phyloP scores from a whole-genome alignment of 306 rosid species.

The Luffa acutangula region DNA sequence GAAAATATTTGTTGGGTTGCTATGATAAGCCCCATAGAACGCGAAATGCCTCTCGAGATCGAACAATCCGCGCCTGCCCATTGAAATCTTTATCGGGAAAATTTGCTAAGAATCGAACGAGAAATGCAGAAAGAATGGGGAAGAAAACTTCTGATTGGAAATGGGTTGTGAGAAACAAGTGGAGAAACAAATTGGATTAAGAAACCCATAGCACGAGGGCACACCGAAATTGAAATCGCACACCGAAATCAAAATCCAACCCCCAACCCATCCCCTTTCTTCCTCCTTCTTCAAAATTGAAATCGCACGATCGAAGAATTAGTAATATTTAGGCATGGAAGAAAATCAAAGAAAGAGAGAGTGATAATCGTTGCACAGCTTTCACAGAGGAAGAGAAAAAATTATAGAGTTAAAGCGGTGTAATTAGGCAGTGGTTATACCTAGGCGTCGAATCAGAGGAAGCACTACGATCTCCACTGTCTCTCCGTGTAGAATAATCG shows the following conservation, averaged over 20 bases:
- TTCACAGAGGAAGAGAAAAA: no score
- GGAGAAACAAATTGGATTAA: not conserved
- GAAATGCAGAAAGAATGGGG: not conserved
- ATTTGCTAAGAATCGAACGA: not conserved
- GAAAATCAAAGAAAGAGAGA: no score
- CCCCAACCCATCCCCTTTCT: no score
- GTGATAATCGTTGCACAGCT: no score
- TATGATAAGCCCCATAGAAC: conserved; percentile 73
- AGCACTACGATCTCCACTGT: not conserved
- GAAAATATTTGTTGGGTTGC: conserved; percentile 47
- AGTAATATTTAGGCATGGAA: no score
- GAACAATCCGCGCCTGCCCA: conserved; percentile 51
- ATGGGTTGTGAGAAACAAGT: not conserved
- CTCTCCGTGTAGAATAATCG: not conserved
- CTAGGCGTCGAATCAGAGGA: not conserved
- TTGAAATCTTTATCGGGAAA: not conserved
- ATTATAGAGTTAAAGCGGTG: no score
- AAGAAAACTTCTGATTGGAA: not conserved
- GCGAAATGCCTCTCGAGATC: conserved; percentile 69
- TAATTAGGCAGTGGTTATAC: no score
- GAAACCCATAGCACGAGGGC: no score
- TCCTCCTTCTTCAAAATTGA: no score
- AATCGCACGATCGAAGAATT: no score
- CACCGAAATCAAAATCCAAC: no score
- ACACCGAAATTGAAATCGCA: no score